Conservation (phyloP, 2,329 filamentous ascomycete species). For the Tolypocladium paradoxum region DNA sequence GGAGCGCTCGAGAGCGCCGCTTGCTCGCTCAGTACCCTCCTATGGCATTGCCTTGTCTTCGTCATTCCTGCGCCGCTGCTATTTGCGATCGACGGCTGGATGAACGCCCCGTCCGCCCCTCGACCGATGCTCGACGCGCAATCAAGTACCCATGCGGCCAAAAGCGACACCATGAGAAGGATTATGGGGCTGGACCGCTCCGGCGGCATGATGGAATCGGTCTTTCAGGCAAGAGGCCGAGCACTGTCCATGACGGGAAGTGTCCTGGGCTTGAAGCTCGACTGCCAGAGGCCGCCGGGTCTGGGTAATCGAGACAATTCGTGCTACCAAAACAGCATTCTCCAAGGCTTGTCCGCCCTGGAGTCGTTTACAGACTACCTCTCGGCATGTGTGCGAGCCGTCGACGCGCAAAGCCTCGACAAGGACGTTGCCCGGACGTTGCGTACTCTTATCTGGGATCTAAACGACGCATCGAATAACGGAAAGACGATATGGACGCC, state of each 20-base stretch:
- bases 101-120: slow-evolving; percentile 34
- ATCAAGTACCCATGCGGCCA: slow-evolving; percentile 40
- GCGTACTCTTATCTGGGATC: slow-evolving; percentile 53
- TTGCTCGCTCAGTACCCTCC: slow-evolving; percentile 25
- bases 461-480: slow-evolving; percentile 61
- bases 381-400: slow-evolving; percentile 26
- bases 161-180: slow-evolving; percentile 53
- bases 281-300: slow-evolving; percentile 45
- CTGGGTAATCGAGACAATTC: slow-evolving; percentile 90
- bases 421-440: slow-evolving; percentile 38
- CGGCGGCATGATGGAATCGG: slow-evolving; percentile 42
- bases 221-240: slow-evolving; percentile 47
- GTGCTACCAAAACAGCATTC: slow-evolving; percentile 94
- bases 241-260: slow-evolving; percentile 41
- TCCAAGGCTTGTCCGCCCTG: slow-evolving; percentile 74
- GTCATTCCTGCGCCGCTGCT: slow-evolving; percentile 46
- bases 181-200: slow-evolving; percentile 48
- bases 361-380: slow-evolving; percentile 59
- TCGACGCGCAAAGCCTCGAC: slow-evolving; percentile 14
- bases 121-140: slow-evolving; percentile 24
- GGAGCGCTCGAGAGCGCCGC: slow-evolving; percentile 16
- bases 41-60: slow-evolving; percentile 52
- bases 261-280: slow-evolving; percentile 26
- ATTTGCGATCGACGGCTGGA: slow-evolving; percentile 45
- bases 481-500: slow-evolving; percentile 76